Evolutionary conservation across 805 yeast genomes (phyloP).

Genomic region (Clavispora carvajalis): DNA sequence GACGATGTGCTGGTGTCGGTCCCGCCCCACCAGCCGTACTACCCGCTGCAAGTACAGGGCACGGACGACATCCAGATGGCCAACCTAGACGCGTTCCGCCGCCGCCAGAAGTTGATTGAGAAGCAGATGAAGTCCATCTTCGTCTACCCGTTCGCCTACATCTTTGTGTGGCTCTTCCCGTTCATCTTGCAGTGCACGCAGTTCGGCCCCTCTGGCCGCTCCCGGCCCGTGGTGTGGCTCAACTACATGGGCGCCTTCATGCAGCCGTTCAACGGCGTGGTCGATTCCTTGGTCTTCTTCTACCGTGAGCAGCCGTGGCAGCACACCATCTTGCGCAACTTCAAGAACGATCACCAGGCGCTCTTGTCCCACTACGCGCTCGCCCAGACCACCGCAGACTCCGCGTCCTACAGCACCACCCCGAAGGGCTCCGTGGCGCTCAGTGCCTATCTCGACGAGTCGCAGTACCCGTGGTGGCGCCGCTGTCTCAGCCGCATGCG

Average conservation of each 20-base stretch:
- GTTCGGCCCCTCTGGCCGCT: slow-evolving; percentile 39
- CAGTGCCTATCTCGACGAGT: slow-evolving; percentile 24
- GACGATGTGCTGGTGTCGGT: not conserved
- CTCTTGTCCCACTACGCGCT: not conserved
- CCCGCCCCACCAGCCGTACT: not conserved
- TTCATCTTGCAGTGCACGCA: slow-evolving; percentile 60
- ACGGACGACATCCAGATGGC: slow-evolving; percentile 50
- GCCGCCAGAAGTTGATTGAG: slow-evolving; percentile 60
- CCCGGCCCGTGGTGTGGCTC: slow-evolving; percentile 58
- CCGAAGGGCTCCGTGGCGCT: slow-evolving; percentile 25
- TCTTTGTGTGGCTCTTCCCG: slow-evolving; percentile 79
- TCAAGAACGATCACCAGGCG: slow-evolving; percentile 28
- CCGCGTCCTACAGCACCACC: not conserved
- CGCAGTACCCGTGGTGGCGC: slow-evolving; percentile 37
- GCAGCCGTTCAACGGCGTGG: slow-evolving; percentile 75
- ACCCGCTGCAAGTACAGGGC: slow-evolving; percentile 19
- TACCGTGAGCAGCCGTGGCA: slow-evolving; percentile 80
- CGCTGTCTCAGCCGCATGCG: slow-evolving; percentile 25
- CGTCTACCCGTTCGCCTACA: slow-evolving; percentile 78
- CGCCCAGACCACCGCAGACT: not conserved
- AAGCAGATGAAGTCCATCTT: slow-evolving; percentile 77
- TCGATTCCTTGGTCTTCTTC: slow-evolving; percentile 71
- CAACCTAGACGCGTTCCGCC: slow-evolving; percentile 55
- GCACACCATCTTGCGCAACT: slow-evolving; percentile 36
- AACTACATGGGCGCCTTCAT: slow-evolving; percentile 64